Evolutionary conservation across 495 filamentous ascomycete species (phyloP).

Genomic region (Evernia prunastri): DNA sequence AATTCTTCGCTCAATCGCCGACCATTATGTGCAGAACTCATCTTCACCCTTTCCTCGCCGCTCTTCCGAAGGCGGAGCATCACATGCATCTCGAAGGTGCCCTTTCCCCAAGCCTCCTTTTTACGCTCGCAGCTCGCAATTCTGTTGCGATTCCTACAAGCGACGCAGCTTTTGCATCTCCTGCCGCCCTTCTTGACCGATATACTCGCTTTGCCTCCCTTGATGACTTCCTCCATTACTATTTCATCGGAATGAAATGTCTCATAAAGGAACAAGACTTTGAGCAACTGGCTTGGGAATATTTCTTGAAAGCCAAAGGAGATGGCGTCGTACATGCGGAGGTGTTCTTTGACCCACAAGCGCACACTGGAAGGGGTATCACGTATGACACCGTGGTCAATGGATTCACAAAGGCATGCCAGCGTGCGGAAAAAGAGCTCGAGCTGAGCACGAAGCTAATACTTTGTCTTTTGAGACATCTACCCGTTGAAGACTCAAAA

Average conservation of each 20-base stretch:
- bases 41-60: slow-evolving; percentile 56
- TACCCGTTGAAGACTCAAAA: slow-evolving; percentile 50
- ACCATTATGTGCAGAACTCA: slow-evolving; percentile 46
- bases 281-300: slow-evolving; percentile 66
- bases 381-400: slow-evolving; percentile 52
- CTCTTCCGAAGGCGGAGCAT: slow-evolving; percentile 73
- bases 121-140: slow-evolving; percentile 59
- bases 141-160: slow-evolving; percentile 50
- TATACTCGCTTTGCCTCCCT: slow-evolving; percentile 61
- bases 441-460: slow-evolving; percentile 57
- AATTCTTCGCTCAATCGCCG: background rate
- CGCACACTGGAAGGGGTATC: slow-evolving; percentile 58
- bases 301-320: slow-evolving; percentile 56
- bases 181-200: slow-evolving; percentile 49
- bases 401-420: slow-evolving; percentile 53
- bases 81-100: slow-evolving; percentile 74
- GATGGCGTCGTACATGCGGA: slow-evolving; percentile 69
- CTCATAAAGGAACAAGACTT: slow-evolving; percentile 57
- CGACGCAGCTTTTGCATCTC: slow-evolving; percentile 54
- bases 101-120: slow-evolving; percentile 60
- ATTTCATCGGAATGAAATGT: slow-evolving; percentile 69
- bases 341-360: slow-evolving; percentile 76
- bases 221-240: slow-evolving; percentile 72
- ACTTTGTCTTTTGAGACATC: slow-evolving; percentile 63
- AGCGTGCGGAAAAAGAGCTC: slow-evolving; percentile 55